Conservation (phyloP, 164 flowering plant genomes). For the Chimonanthus praecox region DNA sequence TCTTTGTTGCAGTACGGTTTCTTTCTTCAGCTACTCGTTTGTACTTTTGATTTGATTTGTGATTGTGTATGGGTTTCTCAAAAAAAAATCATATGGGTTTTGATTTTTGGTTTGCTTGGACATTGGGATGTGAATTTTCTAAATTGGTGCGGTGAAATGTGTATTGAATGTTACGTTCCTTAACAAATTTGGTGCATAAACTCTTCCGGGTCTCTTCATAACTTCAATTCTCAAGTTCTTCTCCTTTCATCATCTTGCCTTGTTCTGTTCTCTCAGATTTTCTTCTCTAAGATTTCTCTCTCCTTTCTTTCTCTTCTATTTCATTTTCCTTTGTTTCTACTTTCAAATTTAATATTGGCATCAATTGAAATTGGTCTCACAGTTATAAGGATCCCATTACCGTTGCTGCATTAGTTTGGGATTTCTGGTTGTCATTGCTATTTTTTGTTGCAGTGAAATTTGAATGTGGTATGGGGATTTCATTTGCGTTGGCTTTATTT, state of each 20-base stretch:
- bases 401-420: neutral
- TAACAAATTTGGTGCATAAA: neutral
- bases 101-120: neutral
- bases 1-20: constrained; percentile 1
- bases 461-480: neutral
- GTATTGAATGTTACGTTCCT: neutral
- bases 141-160: neutral
- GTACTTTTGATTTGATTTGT: neutral
- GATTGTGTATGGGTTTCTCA: neutral
- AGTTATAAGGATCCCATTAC: too few species aligned
- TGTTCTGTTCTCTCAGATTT: neutral
- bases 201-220: neutral
- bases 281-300: neutral
- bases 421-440: neutral
- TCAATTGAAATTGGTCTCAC: too few species aligned
- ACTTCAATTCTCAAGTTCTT: neutral
- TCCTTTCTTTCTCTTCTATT: neutral
- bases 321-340: neutral
- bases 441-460: neutral
- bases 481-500: neutral
- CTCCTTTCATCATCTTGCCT: neutral
- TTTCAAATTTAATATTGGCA: neutral
- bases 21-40: neutral
- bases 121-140: neutral
- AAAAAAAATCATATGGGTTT: too few species aligned